Base-by-base conservation (phyloP, 2,329 filamentous ascomycete species). In the Aureobasidium vineae region DNA sequence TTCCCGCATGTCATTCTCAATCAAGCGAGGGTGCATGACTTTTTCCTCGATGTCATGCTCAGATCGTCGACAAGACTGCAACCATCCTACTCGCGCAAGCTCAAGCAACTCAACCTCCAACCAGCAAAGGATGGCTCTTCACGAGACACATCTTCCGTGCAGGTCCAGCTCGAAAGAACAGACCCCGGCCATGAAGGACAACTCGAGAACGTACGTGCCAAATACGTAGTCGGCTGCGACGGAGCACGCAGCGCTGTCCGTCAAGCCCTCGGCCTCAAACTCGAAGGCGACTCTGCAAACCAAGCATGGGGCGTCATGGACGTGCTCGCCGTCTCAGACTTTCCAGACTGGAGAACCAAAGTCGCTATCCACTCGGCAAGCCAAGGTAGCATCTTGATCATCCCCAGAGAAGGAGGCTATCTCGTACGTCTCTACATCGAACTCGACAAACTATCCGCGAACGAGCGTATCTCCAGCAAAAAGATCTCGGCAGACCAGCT, bases 261-360 rank as follows among this genome's bases (percentile, higher is more conserved):
- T 33, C 47, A 64, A 11, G 68, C 72, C 49, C 47, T 75, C 2
- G 72, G 71, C 3, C 70, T 71, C 53, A 65, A 68, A 28, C 61
- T 75, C 28, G 60, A 73, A 61, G 73, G 73, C 23, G 72, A 74
- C n/a, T 66, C 67, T 6, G 71, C 71, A 6, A 70, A 75, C 52
- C 68, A 68, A 41, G 69, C 71, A 28, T 75, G 71, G 71, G 74
- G 74, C 19, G 73, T 75, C 47, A 45, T 75, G 49, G 73, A 75
- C 66, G 67, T 73, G 19, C 54, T 73, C 13, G 69, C 70, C 3
- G 67, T 72, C 31, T 74, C 72, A 5, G 67, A 74, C 61, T 75
- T 75, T 47, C 72, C 90, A 0, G 90, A 92, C 73, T 91, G 92
- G 73, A 88, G 90, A 81, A 88, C 89, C 83, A 89, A 90, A 80